Evolutionary conservation across 1,284 basidiomycete genomes (phyloP), one percentile per base, ranked within the genome.

Genomic region (Omphalotus olearius): DNA sequence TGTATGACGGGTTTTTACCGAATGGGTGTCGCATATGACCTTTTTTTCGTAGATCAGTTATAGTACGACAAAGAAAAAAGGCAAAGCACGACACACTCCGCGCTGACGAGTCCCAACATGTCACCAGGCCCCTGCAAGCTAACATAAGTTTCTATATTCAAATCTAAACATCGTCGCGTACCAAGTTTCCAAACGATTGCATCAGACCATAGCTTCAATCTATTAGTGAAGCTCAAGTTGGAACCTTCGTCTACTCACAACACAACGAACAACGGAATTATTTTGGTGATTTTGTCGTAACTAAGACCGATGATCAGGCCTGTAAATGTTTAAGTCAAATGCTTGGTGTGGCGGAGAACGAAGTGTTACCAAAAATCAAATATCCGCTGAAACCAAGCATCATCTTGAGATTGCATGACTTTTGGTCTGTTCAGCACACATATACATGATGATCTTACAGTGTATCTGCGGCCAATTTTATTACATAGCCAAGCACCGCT

Each of bases 311-410:
- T 41, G 16, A 25, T 41, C 17, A 25, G 16, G 14, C 17, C 17
- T 25, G 10, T 13, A 20, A 17, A 25, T 18, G 40, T 17, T 28
- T 17, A 28, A 18, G 26, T 10, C 16, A 41, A 25, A 11, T 23
- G 6, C 11, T 38, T 39, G 9, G 13, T 11, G 11, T 14, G 45
- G 39, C 48, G 9, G 25, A 23, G 17, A 33, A 23, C 50, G 53
- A 16, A 11, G 58, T 67, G 13, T 57, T 51, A 78, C 87, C 84
- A 60, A 91, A 82, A 18, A 89, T 65, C 23, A 91, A 69, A 64
- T 89, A 89, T 2, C 88, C 85, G 40, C 75, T 73, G 66, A 91
- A 89, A 0, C 88, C 88, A 39, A 87, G 67, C 60, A 88, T 84
- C 77, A 90, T 82, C 82, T 82, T 50, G 35, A 39, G 47, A 44